Conservation (phyloP, 2,329 filamentous ascomycete species). For the Seiridium unicorne region DNA sequence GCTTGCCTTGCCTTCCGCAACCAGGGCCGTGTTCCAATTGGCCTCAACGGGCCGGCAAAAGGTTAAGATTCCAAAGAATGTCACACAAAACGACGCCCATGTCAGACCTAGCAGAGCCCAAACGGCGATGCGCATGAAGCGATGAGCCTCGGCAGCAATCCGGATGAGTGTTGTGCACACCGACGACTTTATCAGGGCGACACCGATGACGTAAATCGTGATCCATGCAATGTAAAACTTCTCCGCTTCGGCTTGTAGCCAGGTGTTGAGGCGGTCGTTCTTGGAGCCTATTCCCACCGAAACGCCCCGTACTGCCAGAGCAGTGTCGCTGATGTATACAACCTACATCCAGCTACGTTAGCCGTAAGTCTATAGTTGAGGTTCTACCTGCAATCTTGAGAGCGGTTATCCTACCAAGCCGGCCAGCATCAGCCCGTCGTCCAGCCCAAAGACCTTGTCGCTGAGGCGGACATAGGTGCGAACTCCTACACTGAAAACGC, state of each 20-base stretch:
- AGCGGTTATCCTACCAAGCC: not conserved
- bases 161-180: constrained; percentile 3
- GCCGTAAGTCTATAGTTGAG: not conserved
- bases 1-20: not conserved
- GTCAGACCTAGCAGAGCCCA: not conserved
- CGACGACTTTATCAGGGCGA: constrained; percentile 4
- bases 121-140: not conserved
- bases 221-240: constrained; percentile 6
- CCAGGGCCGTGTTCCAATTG: constrained; percentile 4
- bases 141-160: not conserved
- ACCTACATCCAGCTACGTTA: not conserved
- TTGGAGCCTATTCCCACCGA: not conserved
- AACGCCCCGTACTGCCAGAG: constrained; percentile 3
- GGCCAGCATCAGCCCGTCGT: not conserved
- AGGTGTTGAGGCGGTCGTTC: not conserved
- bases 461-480: not conserved
- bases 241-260: constrained; percentile 1
- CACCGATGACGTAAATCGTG: not conserved
- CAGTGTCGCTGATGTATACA: constrained; percentile 11
- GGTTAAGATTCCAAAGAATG: constrained; percentile 6
- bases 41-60: constrained; percentile 7
- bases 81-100: constrained; percentile 3
- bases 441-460: constrained; percentile 1
- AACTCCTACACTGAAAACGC: not conserved
- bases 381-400: not conserved